Percentiles rank a stretch among this genome's conserved stretches.
These are phyloP conservation scores for Amanita jacksonii DNA, from an alignment of 768 basidiomycete species.

Conservation along the genomic window DNA sequence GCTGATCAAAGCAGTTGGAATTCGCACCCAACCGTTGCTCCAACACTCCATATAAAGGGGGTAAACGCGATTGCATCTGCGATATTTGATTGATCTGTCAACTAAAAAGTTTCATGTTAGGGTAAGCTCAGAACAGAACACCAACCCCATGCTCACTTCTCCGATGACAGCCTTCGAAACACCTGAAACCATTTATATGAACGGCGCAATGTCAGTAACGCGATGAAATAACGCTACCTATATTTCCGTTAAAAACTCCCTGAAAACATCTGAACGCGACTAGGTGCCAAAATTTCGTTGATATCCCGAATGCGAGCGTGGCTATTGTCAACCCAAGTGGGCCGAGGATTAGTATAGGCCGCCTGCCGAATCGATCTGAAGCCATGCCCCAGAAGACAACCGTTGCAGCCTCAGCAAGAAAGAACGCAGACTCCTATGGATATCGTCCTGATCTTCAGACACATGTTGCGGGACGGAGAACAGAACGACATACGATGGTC, in stretches of 20 bases:
- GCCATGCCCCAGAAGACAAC: conserved; percentile 36
- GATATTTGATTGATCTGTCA: conserved; percentile 30
- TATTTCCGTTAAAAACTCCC: conserved; percentile 2
- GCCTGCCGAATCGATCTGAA: conserved; percentile 33
- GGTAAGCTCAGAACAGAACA: neutral
- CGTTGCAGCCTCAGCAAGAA: conserved; percentile 31
- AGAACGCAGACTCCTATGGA: conserved; percentile 33
- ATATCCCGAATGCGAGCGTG: conserved; percentile 33
- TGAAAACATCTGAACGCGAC: conserved; percentile 12
- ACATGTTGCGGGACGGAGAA: too few species aligned
- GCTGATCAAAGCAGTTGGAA: neutral
- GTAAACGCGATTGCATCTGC: conserved; percentile 28
- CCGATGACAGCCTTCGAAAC: neutral
- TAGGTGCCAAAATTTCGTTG: conserved; percentile 27
- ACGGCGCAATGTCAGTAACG: conserved; percentile 18
- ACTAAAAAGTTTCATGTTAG: conserved; percentile 34
- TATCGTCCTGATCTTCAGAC: neutral
- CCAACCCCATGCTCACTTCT: neutral
- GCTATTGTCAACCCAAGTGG: conserved; percentile 29
- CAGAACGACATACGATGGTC: conserved; percentile 24
- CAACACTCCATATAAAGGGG: conserved; percentile 26
- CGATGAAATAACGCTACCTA: neutral
- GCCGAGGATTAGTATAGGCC: conserved; percentile 33
- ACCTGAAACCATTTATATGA: conserved; percentile 18
- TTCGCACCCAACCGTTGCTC: conserved; percentile 22